Evolutionary conservation across 495 filamentous ascomycete species (phyloP), one percentile per base, ranked within the genome.

Genomic region (Penicillium malachiteum): DNA sequence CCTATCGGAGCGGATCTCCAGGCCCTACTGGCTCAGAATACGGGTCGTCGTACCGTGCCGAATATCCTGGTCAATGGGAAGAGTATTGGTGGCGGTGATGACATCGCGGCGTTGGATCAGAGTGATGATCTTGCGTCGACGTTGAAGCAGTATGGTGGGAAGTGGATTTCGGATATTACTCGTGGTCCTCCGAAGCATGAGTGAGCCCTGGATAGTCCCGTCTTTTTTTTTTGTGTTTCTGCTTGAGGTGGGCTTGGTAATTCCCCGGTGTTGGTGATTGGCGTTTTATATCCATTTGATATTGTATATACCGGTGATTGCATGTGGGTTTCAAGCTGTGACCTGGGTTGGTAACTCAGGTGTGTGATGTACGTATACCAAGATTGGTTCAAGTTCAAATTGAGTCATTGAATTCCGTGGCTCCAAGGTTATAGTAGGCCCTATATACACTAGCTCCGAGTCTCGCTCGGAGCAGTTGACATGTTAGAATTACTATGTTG

Each of bases 11-110:
- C 66, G 4, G 68, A 81, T 32, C 69, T 98, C 26, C 94, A 98
- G 67, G 78, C 67, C 2, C 76, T 79, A 12, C 71, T 98, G 16
- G 81, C 60, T 9, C 81, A 85, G 55, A 86, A 75, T 60, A 98
- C 94, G 3, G 89, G 89, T 21, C 78, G 94, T 18, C 76, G 75
- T 47, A 98, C 94, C 1, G 94, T 98, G 2, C 94, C 94, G 3
- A 98, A 98, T 63, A 78, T 98, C 31, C 75, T 98, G 52, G 81
- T 98, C 43, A 89, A 87, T 63, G 94, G 90, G 5, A 84, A 86
- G 68, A 94, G 88, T 63, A 92, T 97, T 58, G 94, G 94, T 26
- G 94, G 94, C 30, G 85, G 91, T 42, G 93, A 97, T 63, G 91
- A 96, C 34, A 81, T 97, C 54, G 81, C 82, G 38, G 85, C 80